Percentiles rank a stretch among this genome's conserved stretches.
Conservation (phyloP, 176 grass and related monocot species). For the Phragmites australis region DNA sequence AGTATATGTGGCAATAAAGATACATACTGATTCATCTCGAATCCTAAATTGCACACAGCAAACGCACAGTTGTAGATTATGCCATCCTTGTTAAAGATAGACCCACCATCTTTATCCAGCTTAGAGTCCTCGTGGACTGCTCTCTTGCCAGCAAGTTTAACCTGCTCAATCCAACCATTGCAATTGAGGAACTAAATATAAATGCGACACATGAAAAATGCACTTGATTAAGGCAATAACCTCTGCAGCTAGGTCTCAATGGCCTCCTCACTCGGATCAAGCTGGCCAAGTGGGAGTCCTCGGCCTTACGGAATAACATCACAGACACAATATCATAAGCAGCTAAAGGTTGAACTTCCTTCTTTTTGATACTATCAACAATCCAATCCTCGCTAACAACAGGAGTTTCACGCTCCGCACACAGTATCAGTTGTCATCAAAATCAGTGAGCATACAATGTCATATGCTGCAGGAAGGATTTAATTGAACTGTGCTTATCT, state of each 20-base stretch:
- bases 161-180: conserved; percentile 37
- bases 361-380: conserved; percentile 75
- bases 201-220: neutral
- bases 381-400: conserved; percentile 87
- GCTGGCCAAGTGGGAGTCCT: conserved; percentile 63
- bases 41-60: conserved; percentile 57
- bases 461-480: neutral
- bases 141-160: conserved; percentile 79
- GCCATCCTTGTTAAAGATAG: conserved; percentile 71
- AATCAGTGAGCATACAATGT: neutral
- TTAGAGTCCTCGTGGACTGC: conserved; percentile 64
- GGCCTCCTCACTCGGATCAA: conserved; percentile 64
- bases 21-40: conserved; percentile 58
- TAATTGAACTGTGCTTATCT: neutral
- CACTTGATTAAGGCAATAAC: conserved; percentile 24
- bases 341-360: conserved; percentile 58
- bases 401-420: conserved; percentile 59
- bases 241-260: conserved; percentile 67
- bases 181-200: conserved; percentile 5
- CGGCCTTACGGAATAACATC: conserved; percentile 58
- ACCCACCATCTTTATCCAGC: conserved; percentile 65
- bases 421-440: neutral
- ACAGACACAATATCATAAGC: conserved; percentile 78
- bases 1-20: neutral
- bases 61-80: conserved; percentile 83